phyloP scores from a whole-genome alignment of 2,329 filamentous ascomycete species.

The Scedosporium boydii region DNA sequence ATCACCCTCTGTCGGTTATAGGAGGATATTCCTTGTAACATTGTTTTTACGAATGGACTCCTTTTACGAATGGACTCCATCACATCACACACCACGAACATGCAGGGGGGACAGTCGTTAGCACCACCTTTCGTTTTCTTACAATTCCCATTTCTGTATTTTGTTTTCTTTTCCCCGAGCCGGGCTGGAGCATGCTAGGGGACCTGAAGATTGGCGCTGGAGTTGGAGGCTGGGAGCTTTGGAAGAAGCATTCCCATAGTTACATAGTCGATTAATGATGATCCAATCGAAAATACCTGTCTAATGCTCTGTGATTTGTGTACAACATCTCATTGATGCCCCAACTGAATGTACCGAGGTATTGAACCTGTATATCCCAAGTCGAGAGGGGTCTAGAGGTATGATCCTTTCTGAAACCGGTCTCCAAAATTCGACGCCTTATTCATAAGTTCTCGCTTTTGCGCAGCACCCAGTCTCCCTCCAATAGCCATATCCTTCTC shows the following conservation, averaged over 20 bases:
- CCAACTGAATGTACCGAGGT: too few relatives aligned
- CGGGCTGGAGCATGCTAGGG: background rate
- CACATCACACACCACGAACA: background rate
- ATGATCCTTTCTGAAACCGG: conserved; percentile 70
- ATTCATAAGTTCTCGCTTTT: conserved; percentile 70
- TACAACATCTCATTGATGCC: too few relatives aligned
- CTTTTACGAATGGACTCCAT: background rate
- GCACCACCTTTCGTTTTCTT: background rate
- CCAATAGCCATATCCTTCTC: conserved; percentile 89
- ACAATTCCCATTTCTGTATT: conserved; percentile 7
- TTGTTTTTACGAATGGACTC: background rate
- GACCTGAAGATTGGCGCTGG: background rate
- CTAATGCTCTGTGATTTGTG: background rate
- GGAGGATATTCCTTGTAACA: background rate
- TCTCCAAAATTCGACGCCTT: conserved; percentile 74
- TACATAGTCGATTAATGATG: background rate
- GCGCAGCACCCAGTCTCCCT: conserved; percentile 59
- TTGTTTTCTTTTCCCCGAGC: background rate
- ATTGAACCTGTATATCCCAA: background rate
- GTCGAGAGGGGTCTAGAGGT: conserved; percentile 26
- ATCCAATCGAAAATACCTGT: background rate
- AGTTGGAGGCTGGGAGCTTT: background rate
- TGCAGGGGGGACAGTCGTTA: background rate
- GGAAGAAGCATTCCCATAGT: background rate
- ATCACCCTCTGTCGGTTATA: background rate